phyloP scores from a whole-genome alignment of 345 rosid species.

The Carallia brachiata region DNA sequence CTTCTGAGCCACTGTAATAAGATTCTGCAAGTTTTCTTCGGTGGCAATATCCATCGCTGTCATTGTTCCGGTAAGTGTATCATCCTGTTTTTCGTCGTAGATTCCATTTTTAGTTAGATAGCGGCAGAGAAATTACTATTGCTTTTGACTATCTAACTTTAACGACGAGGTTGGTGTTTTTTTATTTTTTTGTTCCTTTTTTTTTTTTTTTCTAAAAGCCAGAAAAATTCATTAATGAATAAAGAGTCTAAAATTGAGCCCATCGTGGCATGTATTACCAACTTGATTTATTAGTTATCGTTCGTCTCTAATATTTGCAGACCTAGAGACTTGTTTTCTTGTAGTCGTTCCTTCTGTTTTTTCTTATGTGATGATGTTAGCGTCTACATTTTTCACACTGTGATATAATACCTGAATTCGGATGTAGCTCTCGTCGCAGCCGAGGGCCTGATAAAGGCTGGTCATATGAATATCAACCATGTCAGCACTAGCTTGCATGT shows the following conservation, averaged over 20 bases:
- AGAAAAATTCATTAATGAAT: too few relatives aligned
- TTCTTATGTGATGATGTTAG: too few relatives aligned
- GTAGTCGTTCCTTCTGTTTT: too few relatives aligned
- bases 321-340: too few relatives aligned
- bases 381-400: too few relatives aligned
- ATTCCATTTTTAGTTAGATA: not conserved
- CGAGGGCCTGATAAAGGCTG: conserved; percentile 46
- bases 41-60: conserved; percentile 62
- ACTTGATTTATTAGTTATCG: not conserved
- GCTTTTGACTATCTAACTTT: too few relatives aligned
- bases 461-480: conserved; percentile 62
- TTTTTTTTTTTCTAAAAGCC: too few relatives aligned
- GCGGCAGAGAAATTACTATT: too few relatives aligned
- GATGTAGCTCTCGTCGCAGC: conserved; percentile 41
- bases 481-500: conserved; percentile 58
- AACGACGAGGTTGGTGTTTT: too few relatives aligned
- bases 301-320: not conserved
- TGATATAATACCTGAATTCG: conserved; percentile 40
- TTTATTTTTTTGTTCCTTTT: too few relatives aligned
- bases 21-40: conserved; percentile 39
- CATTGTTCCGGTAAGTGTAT: conserved; percentile 49
- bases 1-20: conserved; percentile 46
- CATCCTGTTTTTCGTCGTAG: conserved; percentile 36
- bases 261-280: too few relatives aligned
- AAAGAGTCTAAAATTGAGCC: too few relatives aligned